Evolutionary conservation across 2,329 filamentous ascomycete genomes (phyloP).

Genomic region (Parastagonospora avenae): DNA sequence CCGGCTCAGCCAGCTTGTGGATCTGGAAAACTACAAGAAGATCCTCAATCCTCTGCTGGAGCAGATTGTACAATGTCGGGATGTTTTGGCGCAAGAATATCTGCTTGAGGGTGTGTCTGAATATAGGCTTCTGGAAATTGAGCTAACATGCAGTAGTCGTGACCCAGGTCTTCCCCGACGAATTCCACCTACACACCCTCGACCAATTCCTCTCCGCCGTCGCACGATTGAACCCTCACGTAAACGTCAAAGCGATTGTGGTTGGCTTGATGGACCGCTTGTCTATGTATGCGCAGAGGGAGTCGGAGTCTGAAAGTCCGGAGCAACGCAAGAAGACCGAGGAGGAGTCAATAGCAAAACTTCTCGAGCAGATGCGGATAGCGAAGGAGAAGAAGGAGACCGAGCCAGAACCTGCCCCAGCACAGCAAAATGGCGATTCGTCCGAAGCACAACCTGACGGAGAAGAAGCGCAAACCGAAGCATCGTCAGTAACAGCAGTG

Average conservation of each 20-base stretch:
- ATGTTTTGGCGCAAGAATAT: slow-evolving; percentile 97
- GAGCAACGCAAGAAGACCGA: slow-evolving; percentile 79
- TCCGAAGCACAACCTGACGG: slow-evolving; percentile 24
- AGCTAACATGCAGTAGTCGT: slow-evolving; percentile 68
- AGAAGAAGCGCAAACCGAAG: slow-evolving; percentile 33
- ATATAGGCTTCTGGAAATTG: neutral
- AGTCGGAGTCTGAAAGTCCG: slow-evolving; percentile 72
- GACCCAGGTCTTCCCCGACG: slow-evolving; percentile 97
- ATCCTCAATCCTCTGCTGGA: slow-evolving; percentile 90
- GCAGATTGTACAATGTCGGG: slow-evolving; percentile 96
- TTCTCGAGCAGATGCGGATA: slow-evolving; percentile 79
- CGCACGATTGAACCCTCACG: slow-evolving; percentile 89
- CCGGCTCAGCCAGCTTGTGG: slow-evolving; percentile 90
- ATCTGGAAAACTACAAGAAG: slow-evolving; percentile 91
- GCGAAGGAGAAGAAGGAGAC: slow-evolving; percentile 60
- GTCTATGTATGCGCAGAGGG: slow-evolving; percentile 91
- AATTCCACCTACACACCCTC: slow-evolving; percentile 95
- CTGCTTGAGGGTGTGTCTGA: slow-evolving; percentile 71
- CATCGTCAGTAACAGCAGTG: slow-evolving; percentile 36
- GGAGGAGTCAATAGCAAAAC: slow-evolving; percentile 77
- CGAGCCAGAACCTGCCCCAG: slow-evolving; percentile 25
- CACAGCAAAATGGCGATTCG: slow-evolving; percentile 44
- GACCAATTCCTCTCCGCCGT: slow-evolving; percentile 95
- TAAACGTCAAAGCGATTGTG: slow-evolving; percentile 97
- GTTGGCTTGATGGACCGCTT: slow-evolving; percentile 97